Evolutionary conservation across 1,284 basidiomycete genomes (phyloP).

Genomic region (Microbotryum intermedium): DNA sequence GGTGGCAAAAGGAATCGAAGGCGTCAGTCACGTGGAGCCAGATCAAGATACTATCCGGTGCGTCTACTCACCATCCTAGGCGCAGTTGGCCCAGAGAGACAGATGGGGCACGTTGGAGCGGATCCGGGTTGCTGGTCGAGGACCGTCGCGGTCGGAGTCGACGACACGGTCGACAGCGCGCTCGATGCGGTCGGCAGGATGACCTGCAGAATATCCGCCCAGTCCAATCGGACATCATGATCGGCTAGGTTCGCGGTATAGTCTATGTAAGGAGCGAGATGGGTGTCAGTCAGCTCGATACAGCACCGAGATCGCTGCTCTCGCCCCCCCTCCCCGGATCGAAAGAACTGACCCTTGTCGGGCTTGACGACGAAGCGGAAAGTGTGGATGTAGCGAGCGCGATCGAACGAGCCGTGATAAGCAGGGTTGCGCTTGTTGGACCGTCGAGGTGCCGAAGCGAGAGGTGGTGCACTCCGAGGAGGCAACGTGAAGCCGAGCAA

Average conservation of each 20-base stretch:
- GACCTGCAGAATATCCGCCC: conserved; percentile 93
- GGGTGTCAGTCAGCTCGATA: background rate
- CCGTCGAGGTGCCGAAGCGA: conserved; percentile 16
- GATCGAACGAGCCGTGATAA: conserved; percentile 5
- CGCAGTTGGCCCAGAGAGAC: conserved; percentile 78
- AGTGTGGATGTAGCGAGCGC: conserved; percentile 66
- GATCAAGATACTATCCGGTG: conserved; percentile 50
- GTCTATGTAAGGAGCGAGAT: conserved; percentile 50
- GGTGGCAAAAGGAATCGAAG: background rate
- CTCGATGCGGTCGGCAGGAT: conserved; percentile 65
- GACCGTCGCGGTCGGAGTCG: conserved; percentile 26
- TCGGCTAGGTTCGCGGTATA: conserved; percentile 93
- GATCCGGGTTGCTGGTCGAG: conserved; percentile 14
- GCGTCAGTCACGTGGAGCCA: conserved; percentile 14
- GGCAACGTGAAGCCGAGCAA: conserved; percentile 33
- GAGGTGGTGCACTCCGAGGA: conserved; percentile 18
- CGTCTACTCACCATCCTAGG: conserved; percentile 94
- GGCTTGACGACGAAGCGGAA: conserved; percentile 92
- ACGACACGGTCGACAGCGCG: conserved; percentile 29
- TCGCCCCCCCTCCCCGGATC: background rate
- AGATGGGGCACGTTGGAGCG: conserved; percentile 77
- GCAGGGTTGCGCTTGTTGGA: conserved; percentile 13
- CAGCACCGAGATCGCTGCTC: too few relatives aligned
- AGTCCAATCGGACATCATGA: conserved; percentile 59
- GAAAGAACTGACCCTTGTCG: conserved; percentile 12